Conservation (phyloP, 345 rosid species). For the Raphanus raphanistrum region DNA sequence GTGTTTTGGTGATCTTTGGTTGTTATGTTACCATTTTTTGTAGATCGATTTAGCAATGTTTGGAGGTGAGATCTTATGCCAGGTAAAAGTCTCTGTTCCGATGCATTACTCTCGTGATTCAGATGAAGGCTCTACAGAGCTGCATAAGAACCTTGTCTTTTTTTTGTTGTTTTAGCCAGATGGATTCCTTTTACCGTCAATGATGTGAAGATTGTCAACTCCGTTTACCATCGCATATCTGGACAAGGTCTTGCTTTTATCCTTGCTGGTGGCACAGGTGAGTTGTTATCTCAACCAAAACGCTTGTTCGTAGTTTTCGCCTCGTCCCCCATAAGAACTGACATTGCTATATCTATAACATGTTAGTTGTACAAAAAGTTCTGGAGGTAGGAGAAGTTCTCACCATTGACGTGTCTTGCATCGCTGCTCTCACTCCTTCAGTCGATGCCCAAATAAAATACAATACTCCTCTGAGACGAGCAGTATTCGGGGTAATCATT, state of each 20-base stretch:
- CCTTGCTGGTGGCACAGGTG: conserved; percentile 96
- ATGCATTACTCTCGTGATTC: too few species aligned
- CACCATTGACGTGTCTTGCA: conserved; percentile 82
- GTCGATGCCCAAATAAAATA: conserved; percentile 83
- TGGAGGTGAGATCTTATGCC: conserved; percentile 93
- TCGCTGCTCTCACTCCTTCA: conserved; percentile 71
- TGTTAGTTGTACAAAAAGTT: conserved; percentile 90
- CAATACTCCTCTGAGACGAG: conserved; percentile 86
- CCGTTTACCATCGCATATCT: conserved; percentile 75
- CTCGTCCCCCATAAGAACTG: not conserved
- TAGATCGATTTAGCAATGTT: conserved; percentile 94
- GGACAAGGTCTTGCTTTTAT: conserved; percentile 98
- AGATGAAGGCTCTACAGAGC: conserved; percentile 11
- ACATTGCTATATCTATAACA: conserved; percentile 28
- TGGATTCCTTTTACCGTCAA: conserved; percentile 90
- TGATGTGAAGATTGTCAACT: conserved; percentile 82
- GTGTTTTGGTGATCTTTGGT: not conserved
- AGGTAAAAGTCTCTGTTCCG: conserved; percentile 56
- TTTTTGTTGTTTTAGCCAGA: conserved; percentile 73
- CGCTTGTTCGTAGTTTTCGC: not conserved
- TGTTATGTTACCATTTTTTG: conserved; percentile 21
- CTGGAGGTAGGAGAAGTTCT: conserved; percentile 83
- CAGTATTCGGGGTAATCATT: conserved; percentile 75
- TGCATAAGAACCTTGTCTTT: conserved; percentile 22
- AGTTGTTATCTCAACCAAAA: conserved; percentile 9